Percentiles rank a stretch among this genome's conserved stretches.
Conservation (phyloP, 1,139 yeast species). For the Citeromyces siamensis region DNA sequence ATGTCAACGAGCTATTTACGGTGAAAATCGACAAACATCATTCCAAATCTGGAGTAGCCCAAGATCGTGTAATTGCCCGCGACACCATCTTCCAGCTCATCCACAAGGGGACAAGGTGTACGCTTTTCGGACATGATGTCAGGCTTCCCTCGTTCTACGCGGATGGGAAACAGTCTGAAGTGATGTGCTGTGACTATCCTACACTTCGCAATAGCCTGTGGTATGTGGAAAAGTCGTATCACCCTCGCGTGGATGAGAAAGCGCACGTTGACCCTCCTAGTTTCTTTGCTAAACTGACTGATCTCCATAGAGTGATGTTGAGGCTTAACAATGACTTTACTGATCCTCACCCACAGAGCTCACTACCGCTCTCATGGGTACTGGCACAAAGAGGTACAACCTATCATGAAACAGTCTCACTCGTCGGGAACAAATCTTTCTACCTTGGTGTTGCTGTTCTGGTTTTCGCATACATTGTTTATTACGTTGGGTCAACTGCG, state of each 20-base stretch:
- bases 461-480: constrained; percentile 10
- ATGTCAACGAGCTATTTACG: constrained; percentile 39
- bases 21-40: constrained; percentile 24
- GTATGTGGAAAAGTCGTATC: constrained; percentile 50
- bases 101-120: constrained; percentile 51
- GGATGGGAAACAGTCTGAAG: constrained; percentile 51
- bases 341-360: constrained; percentile 32
- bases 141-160: constrained; percentile 58
- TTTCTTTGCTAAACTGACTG: constrained; percentile 30
- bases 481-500: constrained; percentile 8
- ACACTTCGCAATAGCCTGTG: constrained; percentile 46
- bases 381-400: constrained; percentile 37
- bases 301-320: constrained; percentile 37
- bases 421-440: constrained; percentile 44
- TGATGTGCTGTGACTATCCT: constrained; percentile 59
- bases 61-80: constrained; percentile 33
- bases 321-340: constrained; percentile 28
- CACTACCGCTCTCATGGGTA: constrained; percentile 42
- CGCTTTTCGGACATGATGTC: constrained; percentile 46
- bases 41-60: constrained; percentile 19
- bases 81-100: constrained; percentile 44
- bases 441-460: constrained; percentile 25
- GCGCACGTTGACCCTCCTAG: constrained; percentile 10
- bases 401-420: constrained; percentile 36
- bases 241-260: constrained; percentile 27